Evolutionary conservation across 2,329 filamentous ascomycete species (phyloP), one percentile per base, ranked within the genome.

Genomic region (Paecilomyces fulvus): DNA sequence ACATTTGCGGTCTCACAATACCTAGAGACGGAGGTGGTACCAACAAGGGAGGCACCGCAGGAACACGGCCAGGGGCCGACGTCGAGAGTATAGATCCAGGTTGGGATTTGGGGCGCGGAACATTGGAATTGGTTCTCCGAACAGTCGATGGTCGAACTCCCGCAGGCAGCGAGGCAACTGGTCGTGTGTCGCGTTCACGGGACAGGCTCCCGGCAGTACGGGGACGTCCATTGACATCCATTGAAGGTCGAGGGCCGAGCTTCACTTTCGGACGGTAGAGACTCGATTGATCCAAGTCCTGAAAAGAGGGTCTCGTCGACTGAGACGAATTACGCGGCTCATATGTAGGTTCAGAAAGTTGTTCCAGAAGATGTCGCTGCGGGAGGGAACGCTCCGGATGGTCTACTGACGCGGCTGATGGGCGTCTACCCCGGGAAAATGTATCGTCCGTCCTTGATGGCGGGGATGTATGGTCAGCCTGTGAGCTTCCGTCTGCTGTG

Each of bases 171-270:
- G 88, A 85, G 3, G 90, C 89, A 25, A 92, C 83, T 5, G 90
- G 89, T 53, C 89, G 80, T 64, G 84, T 81, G 64, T 83, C 80
- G 23, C 68, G 61, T 50, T 65, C 70, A 59, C 70, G 65, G 52
- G 70, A 68, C 57, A 74, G 66, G 56, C 70, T 77, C 69, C 84
- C 74, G 54, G 80, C 73, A 70, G 85, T 74, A 74, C 87, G 78
- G 50, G 82, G 80, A 51, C 86, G 81, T 58, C 84, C 82, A 64
- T 81, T 80, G 56, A 83, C 79, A 61, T 78, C 73, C 46, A 81
- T 77, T 59, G 90, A 92, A 25, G 91, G 91, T 50, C 92, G 83
- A 9, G 94, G 92, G 1, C 86, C 94, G 49, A 96, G 82, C 73
- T 95, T 96, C 56, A 96, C 86, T 70, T 95, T 96, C 54, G 78